Evolutionary conservation across 805 yeast genomes (phyloP).

Genomic region (Lipomyces japonicus): DNA sequence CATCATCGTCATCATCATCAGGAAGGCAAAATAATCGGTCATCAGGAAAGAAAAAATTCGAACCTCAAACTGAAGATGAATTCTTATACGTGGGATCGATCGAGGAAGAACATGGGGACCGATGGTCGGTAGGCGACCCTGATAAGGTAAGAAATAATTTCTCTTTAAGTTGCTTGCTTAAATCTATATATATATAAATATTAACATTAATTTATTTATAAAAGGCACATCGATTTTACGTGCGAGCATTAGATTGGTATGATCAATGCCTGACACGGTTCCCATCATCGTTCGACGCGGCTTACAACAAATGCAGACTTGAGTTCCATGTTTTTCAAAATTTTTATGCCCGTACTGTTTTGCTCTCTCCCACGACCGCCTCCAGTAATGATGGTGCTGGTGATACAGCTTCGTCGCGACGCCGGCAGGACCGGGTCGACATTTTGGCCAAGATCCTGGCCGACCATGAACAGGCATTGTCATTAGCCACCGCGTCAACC

Average conservation of each 20-base stretch:
- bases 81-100: constrained; percentile 21
- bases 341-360: constrained; percentile 10
- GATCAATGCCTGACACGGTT: constrained; percentile 12
- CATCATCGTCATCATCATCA: background rate
- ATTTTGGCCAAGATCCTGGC: constrained; percentile 13
- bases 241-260: constrained; percentile 18
- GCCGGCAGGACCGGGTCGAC: constrained; percentile 13
- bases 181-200: background rate
- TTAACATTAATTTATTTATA: background rate
- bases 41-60: constrained; percentile 7
- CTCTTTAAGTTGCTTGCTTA: background rate
- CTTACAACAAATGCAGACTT: constrained; percentile 23
- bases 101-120: constrained; percentile 29
- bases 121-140: constrained; percentile 25
- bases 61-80: constrained; percentile 24
- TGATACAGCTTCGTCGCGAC: background rate
- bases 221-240: constrained; percentile 25
- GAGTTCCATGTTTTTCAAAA: constrained; percentile 23
- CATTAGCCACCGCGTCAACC: constrained; percentile 3
- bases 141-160: constrained; percentile 15
- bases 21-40: background rate
- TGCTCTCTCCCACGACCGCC: background rate
- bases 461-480: constrained; percentile 19
- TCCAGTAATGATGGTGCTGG: background rate
- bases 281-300: constrained; percentile 23